Conservation (phyloP, 139 green algal species). For the Microglena sp. region DNA sequence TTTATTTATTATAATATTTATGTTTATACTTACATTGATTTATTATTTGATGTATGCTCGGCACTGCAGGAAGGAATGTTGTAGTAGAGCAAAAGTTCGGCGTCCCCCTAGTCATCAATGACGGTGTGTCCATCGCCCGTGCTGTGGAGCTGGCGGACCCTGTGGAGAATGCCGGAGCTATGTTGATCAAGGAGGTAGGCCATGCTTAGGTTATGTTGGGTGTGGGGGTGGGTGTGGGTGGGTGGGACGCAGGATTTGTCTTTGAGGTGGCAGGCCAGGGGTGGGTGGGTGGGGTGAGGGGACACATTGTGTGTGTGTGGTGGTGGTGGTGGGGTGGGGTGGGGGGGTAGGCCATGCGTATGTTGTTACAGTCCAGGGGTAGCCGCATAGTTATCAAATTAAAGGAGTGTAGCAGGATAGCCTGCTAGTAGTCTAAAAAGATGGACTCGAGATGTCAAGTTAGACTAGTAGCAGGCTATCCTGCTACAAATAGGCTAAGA, state of each 20-base stretch:
- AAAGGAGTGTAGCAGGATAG: no score
- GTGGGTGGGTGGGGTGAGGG: no score
- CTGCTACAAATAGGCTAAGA: no score
- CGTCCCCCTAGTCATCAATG: constrained; percentile 94
- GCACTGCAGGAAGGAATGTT: constrained; percentile 82
- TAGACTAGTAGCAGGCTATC: no score
- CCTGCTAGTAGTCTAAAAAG: no score
- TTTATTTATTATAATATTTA: not conserved
- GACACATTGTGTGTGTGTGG: no score
- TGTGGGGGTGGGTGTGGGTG: no score
- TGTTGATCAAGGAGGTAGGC: constrained; percentile 92
- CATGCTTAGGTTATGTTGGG: not conserved
- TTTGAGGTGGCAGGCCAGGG: not conserved
- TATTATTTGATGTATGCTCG: not conserved
- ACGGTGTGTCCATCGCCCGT: constrained; percentile 93
- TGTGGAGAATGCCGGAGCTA: constrained; percentile 92
- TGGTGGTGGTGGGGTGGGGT: no score
- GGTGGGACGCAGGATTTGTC: not conserved
- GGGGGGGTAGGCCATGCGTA: no score
- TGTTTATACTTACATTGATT: not conserved
- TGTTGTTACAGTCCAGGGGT: no score
- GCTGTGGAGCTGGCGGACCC: constrained; percentile 91
- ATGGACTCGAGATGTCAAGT: no score
- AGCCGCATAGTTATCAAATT: no score
- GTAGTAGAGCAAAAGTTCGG: constrained; percentile 89